A percentile compares a stretch with the other conserved stretches of the same genome.
phyloP scores from a whole-genome alignment of 169 alveolate species.

The Plasmodium reichenowi region DNA sequence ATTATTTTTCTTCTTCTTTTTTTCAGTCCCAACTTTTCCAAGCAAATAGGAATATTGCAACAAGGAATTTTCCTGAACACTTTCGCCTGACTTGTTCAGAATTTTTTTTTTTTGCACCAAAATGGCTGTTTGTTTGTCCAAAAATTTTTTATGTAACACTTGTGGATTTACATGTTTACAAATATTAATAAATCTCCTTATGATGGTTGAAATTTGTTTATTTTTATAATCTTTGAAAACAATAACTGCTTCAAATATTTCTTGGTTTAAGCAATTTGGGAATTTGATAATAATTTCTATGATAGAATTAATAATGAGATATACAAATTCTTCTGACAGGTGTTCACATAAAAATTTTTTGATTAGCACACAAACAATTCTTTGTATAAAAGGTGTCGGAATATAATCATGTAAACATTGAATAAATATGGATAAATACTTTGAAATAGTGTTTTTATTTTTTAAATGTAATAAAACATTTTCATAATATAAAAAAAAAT shows the following conservation, averaged over 20 bases:
- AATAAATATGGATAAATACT: conserved; percentile 25
- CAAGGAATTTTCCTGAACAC: conserved; percentile 8
- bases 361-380: conserved; percentile 16
- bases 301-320: conserved; percentile 38
- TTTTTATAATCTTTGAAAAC: conserved; percentile 60
- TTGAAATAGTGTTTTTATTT: conserved; percentile 22
- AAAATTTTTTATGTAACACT: conserved; percentile 13
- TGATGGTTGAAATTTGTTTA: conserved; percentile 18
- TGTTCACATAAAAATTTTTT: conserved; percentile 19
- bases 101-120: conserved; percentile 20
- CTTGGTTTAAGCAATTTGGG: conserved; percentile 27
- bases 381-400: conserved; percentile 9
- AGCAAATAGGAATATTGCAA: conserved; percentile 38
- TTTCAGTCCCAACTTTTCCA: not conserved
- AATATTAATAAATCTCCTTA: conserved; percentile 32
- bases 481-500: conserved; percentile 45
- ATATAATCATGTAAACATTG: conserved; percentile 48
- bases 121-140: conserved; percentile 59
- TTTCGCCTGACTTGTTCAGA: not conserved
- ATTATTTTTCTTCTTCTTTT: not conserved
- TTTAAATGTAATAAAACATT: not conserved
- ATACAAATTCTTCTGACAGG: conserved; percentile 49
- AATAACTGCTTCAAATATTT: conserved; percentile 32
- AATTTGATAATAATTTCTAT: conserved; percentile 25
- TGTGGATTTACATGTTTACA: conserved; percentile 32